Conservation (phyloP, 2,329 filamentous ascomycete genomes). For the Sarocladium brachiariae region DNA sequence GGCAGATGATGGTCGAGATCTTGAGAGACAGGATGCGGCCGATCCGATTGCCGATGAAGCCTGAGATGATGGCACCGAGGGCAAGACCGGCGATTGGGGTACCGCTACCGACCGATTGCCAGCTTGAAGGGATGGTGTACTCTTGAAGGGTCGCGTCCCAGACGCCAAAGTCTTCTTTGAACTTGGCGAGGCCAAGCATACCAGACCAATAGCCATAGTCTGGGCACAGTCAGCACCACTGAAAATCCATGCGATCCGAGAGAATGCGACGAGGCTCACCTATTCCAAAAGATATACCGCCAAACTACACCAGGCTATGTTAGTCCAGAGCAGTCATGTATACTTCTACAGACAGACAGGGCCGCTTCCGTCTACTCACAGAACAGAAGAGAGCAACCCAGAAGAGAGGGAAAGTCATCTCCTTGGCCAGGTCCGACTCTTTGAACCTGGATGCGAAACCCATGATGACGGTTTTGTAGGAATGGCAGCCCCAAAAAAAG, state of each 20-base stretch:
- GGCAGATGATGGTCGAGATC: slow-evolving; percentile 10
- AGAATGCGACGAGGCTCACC: too few species aligned
- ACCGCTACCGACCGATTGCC: slow-evolving; percentile 11
- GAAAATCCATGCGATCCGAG: too few species aligned
- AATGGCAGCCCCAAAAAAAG: too few species aligned
- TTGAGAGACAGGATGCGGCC: slow-evolving; percentile 11
- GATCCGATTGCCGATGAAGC: slow-evolving; percentile 9
- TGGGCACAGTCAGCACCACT: too few species aligned
- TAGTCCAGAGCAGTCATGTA: too few species aligned
- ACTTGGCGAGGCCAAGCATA: slow-evolving; percentile 8
- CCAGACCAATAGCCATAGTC: slow-evolving; percentile 10
- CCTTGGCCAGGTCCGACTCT: not conserved
- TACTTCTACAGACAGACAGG: too few species aligned
- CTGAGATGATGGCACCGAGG: slow-evolving; percentile 12
- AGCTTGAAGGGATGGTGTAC: slow-evolving; percentile 9
- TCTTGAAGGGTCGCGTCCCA: not conserved
- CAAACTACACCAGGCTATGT: not conserved
- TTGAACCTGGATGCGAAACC: not conserved
- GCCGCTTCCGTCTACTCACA: not conserved
- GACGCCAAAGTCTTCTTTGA: slow-evolving; percentile 11
- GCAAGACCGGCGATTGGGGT: slow-evolving; percentile 10
- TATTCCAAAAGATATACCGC: not conserved
- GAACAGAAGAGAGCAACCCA: not conserved
- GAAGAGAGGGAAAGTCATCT: not conserved
- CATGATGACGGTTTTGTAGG: not conserved